Evolutionary conservation across 192 early-diverging fungal species (phyloP), one percentile per base, ranked within the genome.

Genomic region (Coemansia sp.): DNA sequence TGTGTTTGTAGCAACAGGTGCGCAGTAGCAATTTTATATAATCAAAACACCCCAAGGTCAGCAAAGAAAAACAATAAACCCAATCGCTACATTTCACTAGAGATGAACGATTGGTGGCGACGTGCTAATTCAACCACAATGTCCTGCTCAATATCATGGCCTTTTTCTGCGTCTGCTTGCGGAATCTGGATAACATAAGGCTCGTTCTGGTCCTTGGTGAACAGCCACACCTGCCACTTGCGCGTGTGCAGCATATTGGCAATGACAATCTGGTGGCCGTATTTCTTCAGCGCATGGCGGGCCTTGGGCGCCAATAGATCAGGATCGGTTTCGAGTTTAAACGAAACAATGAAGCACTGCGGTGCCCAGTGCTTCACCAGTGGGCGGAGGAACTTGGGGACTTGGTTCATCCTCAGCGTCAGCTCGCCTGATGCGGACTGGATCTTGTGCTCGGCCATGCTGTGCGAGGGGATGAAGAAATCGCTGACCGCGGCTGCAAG

Each of bases 391-490:
- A 98, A 91, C 68, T 99, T 99, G 56, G 97, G 97, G 4, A 99
- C 97, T 70, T 96, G 95, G 64, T 99, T 95, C 71, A 99, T 86
- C 8, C 85, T 84, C 61, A 99, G 77, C 0, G 89, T 90, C 63
- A 99, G 75, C n/a, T 77, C 87, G 45, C 96, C 97, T 15, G 85
- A 87, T 3, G 86, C 83, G 6, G 94, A 96, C 72, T 99, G 97
- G 57, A 99, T 99, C 80, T 99, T 99, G 82, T 99, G 97, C 62
- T 95, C 92, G 7, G 82, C 89, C 96, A 98, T 95, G 67, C 89
- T 93, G 48, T 87, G 79, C n/a, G 85, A 74, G 2, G 97, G 97
- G 77, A 99, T 94, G 68, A 96, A 99, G 68, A 99, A 99, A 64
- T 99, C 97, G 62, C 90, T 93, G 48, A 99, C 97, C 10, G 97